Evolutionary conservation across 768 basidiomycete genomes (phyloP), one percentile per base, ranked within the genome.

Genomic region (Ramaria sp.): DNA sequence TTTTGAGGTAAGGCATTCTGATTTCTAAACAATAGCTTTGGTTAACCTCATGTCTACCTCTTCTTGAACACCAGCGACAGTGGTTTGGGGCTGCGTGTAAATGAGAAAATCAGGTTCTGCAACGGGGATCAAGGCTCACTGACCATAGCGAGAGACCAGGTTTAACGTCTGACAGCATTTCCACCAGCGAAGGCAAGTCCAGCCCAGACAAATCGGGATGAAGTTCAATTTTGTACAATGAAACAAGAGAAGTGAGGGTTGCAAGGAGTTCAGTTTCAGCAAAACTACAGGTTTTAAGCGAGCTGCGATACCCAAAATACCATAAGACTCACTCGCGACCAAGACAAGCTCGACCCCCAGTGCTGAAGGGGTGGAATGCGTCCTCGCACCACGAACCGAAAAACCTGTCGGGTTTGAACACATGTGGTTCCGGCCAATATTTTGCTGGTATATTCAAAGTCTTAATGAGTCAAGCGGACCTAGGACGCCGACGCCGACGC

Each of bases 341-440:
- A 3, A 57, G 7, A 24, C 54, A 57, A 9, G 45, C 12, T 17
- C 54, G 33, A 15, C 45, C n/a, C n/a, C 54, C 54, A 7, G 24
- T 39, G 17, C 45, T 47, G 45, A 57, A 57, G 9, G 54, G 54
- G 17, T 47, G 20, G 30, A 57, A 57, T 30, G 54, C 45, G 15
- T 31, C 12, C 43, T 57, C 49, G n/a, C 31, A 22, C 54, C 54
- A 57, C 24, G 46, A 17, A 19, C 54, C 54, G 6, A 57, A 27
- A 34, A 57, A 57, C 5, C 54, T 19, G 33, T 57, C 54, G 10
- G 54, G 54, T 49, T 48, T 46, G 41, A 57, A 57, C 30, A 47
- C 42, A 33, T 57, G 17, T 48, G 54, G 54, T 38, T 57, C 45
- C 5, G 33, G 34, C 54, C 54, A 57, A 31, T 57, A 57, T 24